Evolutionary conservation across 1,284 basidiomycete genomes (phyloP).

Genomic region (Crucibulum cyathiforme): DNA sequence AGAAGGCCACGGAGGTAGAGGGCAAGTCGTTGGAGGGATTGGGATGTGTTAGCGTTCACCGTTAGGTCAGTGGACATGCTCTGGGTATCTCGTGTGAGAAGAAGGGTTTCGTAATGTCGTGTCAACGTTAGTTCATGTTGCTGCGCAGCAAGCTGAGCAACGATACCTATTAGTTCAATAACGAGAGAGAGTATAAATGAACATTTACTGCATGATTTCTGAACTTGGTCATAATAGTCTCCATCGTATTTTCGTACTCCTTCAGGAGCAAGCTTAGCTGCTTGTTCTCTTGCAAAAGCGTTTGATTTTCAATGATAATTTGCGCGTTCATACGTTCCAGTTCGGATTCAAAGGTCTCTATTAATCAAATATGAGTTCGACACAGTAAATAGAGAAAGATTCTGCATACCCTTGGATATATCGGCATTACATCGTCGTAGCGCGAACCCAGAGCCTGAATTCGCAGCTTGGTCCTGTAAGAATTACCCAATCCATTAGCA

Average conservation of each 20-base stretch:
- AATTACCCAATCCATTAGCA: conserved; percentile 17
- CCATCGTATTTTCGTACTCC: conserved; percentile 95
- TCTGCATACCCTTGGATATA: conserved; percentile 77
- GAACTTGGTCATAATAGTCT: conserved; percentile 97
- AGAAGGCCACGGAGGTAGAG: conserved; percentile 76
- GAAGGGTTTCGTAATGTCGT: conserved; percentile 88
- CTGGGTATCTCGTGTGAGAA: conserved; percentile 76
- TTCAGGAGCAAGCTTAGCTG: conserved; percentile 88
- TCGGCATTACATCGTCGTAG: conserved; percentile 94
- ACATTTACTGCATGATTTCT: conserved; percentile 85
- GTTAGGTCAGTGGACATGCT: conserved; percentile 65
- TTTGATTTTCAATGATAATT: conserved; percentile 93
- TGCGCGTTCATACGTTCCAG: conserved; percentile 90
- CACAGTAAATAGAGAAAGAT: conserved; percentile 1
- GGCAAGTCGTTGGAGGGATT: conserved; percentile 73
- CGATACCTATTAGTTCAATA: conserved; percentile 3
- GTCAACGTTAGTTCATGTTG: conserved; percentile 90
- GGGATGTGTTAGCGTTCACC: conserved; percentile 57
- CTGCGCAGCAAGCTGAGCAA: conserved; percentile 78
- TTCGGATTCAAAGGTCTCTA: conserved; percentile 93
- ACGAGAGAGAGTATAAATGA: neutral
- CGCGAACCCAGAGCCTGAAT: conserved; percentile 80
- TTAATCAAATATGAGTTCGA: conserved; percentile 1
- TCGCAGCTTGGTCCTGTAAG: conserved; percentile 76
- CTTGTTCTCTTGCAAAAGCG: conserved; percentile 91